Conservation (phyloP, 1,284 basidiomycete species). For the Irpex lacteus region DNA sequence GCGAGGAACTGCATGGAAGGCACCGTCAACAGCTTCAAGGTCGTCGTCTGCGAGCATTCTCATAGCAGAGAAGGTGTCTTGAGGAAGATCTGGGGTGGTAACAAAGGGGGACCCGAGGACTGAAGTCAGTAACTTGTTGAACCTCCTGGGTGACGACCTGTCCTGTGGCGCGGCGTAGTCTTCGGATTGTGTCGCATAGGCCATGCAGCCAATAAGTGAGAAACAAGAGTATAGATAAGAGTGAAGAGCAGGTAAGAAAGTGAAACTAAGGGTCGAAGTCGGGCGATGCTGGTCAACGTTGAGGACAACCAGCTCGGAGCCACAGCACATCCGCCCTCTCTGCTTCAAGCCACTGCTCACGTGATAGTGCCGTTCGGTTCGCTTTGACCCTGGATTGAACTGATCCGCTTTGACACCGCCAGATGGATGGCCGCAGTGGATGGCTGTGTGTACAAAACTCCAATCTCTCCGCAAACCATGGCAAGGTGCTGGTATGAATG, state of each 20-base stretch:
- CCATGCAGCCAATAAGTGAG: conserved; percentile 1
- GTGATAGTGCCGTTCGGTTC: neutral
- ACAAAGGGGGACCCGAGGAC: conserved; percentile 33
- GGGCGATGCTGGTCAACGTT: neutral
- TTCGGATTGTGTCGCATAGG: conserved; percentile 2
- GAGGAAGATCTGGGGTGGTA: conserved; percentile 30
- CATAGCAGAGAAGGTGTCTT: conserved; percentile 15
- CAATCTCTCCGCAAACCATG: too few species aligned
- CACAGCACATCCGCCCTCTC: neutral
- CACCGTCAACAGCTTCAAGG: conserved; percentile 44
- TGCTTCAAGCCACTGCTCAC: neutral
- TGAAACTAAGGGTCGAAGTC: neutral
- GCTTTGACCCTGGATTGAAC: neutral
- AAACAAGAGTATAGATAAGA: neutral
- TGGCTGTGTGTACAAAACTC: too few species aligned
- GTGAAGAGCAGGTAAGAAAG: neutral
- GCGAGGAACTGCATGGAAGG: conserved; percentile 36
- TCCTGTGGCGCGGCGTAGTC: conserved; percentile 2
- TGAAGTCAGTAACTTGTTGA: conserved; percentile 28
- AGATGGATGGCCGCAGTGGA: neutral
- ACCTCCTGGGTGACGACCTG: conserved; percentile 23
- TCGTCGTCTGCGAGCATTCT: conserved; percentile 19
- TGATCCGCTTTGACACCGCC: neutral
- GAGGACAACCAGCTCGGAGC: neutral
- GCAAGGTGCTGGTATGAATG: too few species aligned